Evolutionary conservation across 441 rosid species (phyloP).

Genomic region (Corymbia citriodora): DNA sequence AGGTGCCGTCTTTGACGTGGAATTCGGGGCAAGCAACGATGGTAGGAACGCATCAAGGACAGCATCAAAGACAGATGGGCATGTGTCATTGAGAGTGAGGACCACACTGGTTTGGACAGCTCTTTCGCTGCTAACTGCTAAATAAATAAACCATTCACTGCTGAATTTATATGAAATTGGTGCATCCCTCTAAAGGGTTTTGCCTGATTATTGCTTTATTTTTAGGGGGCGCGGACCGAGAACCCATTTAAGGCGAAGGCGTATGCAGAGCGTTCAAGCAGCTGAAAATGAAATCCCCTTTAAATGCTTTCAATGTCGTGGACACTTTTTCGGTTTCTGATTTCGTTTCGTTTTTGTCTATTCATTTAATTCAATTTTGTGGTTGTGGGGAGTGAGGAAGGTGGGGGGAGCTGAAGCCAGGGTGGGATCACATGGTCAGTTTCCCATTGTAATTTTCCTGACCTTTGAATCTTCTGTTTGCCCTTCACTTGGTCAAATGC

Average conservation of each 20-base stretch:
- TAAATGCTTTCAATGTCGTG: neutral
- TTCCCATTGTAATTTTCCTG: neutral
- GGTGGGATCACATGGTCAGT: neutral
- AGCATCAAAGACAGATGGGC: neutral
- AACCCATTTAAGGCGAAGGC: neutral
- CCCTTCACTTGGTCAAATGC: slow-evolving; percentile 6
- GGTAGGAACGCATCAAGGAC: neutral
- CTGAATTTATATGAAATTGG: neutral
- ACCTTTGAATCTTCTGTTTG: neutral
- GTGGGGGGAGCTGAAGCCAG: neutral
- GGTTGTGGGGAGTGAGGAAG: neutral
- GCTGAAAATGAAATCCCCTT: neutral
- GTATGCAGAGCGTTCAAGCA: neutral
- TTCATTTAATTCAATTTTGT: neutral
- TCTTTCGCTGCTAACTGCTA: neutral
- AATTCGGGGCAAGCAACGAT: neutral
- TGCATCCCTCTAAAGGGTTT: neutral
- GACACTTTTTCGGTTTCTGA: neutral
- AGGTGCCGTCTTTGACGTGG: neutral
- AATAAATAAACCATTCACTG: neutral
- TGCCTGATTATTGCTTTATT: neutral
- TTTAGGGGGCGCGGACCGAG: neutral
- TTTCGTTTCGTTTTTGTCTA: neutral
- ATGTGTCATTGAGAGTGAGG: neutral
- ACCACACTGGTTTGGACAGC: neutral